Conservation (phyloP, 352 stramenopile species). For the Phytophthora nicotianae region DNA sequence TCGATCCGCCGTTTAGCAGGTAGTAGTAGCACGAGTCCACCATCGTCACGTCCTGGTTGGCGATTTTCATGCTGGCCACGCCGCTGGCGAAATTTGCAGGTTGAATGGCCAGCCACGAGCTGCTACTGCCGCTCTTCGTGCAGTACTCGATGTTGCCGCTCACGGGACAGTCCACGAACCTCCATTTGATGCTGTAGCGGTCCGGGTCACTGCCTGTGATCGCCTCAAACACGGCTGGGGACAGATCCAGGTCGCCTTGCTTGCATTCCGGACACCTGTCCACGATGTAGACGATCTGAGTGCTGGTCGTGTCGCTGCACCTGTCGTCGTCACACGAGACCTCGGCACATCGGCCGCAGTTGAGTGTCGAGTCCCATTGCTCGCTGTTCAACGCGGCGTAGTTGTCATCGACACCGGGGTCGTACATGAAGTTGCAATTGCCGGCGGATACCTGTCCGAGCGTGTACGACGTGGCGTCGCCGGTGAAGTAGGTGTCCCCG, state of each 20-base stretch:
- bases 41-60: slow-evolving; percentile 65
- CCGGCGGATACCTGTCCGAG: slow-evolving; percentile 44
- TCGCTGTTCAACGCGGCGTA: slow-evolving; percentile 71
- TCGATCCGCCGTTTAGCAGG: slow-evolving; percentile 40
- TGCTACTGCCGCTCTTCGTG: slow-evolving; percentile 56
- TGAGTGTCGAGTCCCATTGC: slow-evolving; percentile 59
- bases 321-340: slow-evolving; percentile 58
- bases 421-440: slow-evolving; percentile 80
- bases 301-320: slow-evolving; percentile 49
- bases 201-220: slow-evolving; percentile 47
- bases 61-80: slow-evolving; percentile 44
- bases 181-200: slow-evolving; percentile 55
- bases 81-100: slow-evolving; percentile 46
- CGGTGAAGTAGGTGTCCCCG: slow-evolving; percentile 40
- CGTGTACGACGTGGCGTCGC: slow-evolving; percentile 62
- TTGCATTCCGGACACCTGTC: slow-evolving; percentile 75
- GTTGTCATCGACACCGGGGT: slow-evolving; percentile 42
- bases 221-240: slow-evolving; percentile 46
- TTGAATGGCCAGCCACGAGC: slow-evolving; percentile 50
- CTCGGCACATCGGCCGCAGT: slow-evolving; percentile 74
- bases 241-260: slow-evolving; percentile 62
- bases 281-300: slow-evolving; percentile 58
- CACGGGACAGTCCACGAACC: slow-evolving; percentile 56
- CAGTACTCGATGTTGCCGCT: slow-evolving; percentile 52
- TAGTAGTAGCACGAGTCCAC: slow-evolving; percentile 75